Conservation (phyloP, 495 filamentous ascomycete genomes). For the Penicillium chermesinum region DNA sequence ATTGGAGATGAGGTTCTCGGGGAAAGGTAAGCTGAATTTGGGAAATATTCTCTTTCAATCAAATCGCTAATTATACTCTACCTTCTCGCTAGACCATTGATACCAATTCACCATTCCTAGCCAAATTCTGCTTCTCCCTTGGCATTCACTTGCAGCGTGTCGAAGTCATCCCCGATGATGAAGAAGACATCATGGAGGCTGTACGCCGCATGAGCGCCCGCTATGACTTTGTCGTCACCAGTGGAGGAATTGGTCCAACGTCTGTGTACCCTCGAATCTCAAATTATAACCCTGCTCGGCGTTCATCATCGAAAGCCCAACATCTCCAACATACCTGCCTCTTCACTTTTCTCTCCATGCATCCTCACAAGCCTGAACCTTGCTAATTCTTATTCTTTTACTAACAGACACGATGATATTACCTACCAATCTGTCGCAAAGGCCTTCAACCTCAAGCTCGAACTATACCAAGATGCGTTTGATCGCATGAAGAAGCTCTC, state of each 20-base stretch:
- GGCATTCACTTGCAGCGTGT: slow-evolving; percentile 86
- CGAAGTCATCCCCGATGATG: slow-evolving; percentile 90
- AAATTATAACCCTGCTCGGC: neutral
- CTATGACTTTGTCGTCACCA: slow-evolving; percentile 93
- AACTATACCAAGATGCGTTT: slow-evolving; percentile 69
- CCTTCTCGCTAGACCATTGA: slow-evolving; percentile 56
- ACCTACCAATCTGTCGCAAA: slow-evolving; percentile 92
- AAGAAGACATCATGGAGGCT: slow-evolving; percentile 84
- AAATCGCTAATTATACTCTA: neutral
- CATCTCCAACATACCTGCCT: no score
- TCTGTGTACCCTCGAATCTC: slow-evolving; percentile 31
- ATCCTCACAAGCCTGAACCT: no score
- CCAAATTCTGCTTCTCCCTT: slow-evolving; percentile 86
- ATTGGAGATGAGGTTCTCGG: slow-evolving; percentile 96
- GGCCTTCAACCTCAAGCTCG: slow-evolving; percentile 72
- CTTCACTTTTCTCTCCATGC: no score
- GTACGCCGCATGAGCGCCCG: slow-evolving; percentile 74
- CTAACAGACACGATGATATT: slow-evolving; percentile 86
- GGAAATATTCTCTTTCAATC: no score
- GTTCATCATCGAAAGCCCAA: neutral
- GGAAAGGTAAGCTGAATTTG: slow-evolving; percentile 63
- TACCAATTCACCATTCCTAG: slow-evolving; percentile 89
- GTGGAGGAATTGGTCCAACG: slow-evolving; percentile 94
- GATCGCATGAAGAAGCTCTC: slow-evolving; percentile 78
- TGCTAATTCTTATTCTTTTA: neutral